Conservation (phyloP, 1,139 yeast species). For the Saccharomycopsis phalli region DNA sequence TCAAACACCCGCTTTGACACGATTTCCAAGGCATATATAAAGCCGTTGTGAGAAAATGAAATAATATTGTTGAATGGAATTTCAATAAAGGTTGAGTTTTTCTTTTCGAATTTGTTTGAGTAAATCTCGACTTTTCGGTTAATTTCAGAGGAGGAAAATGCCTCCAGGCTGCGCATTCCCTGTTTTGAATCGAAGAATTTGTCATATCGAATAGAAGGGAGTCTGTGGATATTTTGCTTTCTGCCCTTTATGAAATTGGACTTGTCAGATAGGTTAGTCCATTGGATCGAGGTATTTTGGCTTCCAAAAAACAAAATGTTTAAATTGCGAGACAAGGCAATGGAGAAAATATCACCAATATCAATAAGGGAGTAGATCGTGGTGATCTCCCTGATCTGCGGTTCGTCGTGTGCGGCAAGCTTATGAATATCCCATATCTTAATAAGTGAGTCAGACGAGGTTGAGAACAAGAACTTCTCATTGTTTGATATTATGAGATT, state of each 20-base stretch:
- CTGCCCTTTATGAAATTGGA: constrained; percentile 21
- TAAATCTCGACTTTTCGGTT: constrained; percentile 18
- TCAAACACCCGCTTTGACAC: constrained; percentile 23
- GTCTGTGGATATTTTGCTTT: constrained; percentile 32
- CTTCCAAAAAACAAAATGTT: constrained; percentile 76
- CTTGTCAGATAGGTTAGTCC: constrained; percentile 36
- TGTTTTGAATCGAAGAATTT: constrained; percentile 79
- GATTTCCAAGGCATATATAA: constrained; percentile 62
- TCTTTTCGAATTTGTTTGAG: constrained; percentile 16
- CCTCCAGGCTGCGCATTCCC: constrained; percentile 12
- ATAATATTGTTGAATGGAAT: constrained; percentile 57
- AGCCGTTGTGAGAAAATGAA: constrained; percentile 86
- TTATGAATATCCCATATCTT: constrained; percentile 65
- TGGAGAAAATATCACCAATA: constrained; percentile 87
- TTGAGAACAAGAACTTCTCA: constrained; percentile 63
- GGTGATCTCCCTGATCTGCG: constrained; percentile 37
- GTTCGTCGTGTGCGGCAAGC: constrained; percentile 19
- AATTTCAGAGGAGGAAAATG: constrained; percentile 1
- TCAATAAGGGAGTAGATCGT: constrained; percentile 79
- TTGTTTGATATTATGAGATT: constrained; percentile 52
- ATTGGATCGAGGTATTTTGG: constrained; percentile 82
- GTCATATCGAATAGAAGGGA: constrained; percentile 79
- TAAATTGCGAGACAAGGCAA: constrained; percentile 55
- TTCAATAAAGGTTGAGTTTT: constrained; percentile 40
- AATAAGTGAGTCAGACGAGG: constrained; percentile 84